Percentiles rank a stretch among this genome's conserved stretches.
These are phyloP conservation scores for Salvia rosmarinus DNA, from an alignment of 257 asterid genomes.

Conservation along the genomic window DNA sequence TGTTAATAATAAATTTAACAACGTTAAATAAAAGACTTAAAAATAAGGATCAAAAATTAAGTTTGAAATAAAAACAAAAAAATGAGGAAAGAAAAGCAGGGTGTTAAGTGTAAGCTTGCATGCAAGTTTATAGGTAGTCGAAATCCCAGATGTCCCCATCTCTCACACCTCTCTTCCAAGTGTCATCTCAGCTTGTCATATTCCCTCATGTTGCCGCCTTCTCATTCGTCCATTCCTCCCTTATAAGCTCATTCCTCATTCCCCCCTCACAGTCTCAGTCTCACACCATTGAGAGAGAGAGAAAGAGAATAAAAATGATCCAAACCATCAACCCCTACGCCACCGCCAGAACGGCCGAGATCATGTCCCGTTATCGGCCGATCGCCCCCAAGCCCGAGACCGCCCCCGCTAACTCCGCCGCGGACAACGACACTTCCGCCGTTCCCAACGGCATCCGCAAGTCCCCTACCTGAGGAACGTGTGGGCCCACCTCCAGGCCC, in stretches of 20 bases:
- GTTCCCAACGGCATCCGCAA: constrained; percentile 57
- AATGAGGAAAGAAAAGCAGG: no score
- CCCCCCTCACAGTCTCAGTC: no score
- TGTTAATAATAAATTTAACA: no score
- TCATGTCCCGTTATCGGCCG: constrained; percentile 89
- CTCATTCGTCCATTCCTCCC: constrained; percentile 50
- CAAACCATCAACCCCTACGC: constrained; percentile 62
- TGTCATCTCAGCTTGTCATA: constrained; percentile 44
- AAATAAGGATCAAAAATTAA: no score
- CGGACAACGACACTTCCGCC: constrained; percentile 25
- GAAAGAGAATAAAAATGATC: constrained; percentile 49
- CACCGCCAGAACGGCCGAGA: constrained; percentile 76
- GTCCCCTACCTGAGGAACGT: constrained; percentile 68
- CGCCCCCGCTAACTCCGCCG: constrained; percentile 19
- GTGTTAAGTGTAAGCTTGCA: constrained; percentile 79
- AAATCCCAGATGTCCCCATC: constrained; percentile 74
- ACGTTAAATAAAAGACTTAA: no score
- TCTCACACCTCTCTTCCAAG: constrained; percentile 67
- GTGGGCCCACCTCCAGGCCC: constrained; percentile 83
- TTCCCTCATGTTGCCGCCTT: constrained; percentile 62
- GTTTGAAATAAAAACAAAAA: neutral
- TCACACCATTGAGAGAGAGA: neutral
- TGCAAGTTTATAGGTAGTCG: constrained; percentile 39
- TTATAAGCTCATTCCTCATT: constrained; percentile 32
- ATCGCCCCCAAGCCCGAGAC: constrained; percentile 89